Evolutionary conservation across 306 rosid genomes (phyloP), one percentile per base, ranked within the genome.

Genomic region (Prunus fruticosa): DNA sequence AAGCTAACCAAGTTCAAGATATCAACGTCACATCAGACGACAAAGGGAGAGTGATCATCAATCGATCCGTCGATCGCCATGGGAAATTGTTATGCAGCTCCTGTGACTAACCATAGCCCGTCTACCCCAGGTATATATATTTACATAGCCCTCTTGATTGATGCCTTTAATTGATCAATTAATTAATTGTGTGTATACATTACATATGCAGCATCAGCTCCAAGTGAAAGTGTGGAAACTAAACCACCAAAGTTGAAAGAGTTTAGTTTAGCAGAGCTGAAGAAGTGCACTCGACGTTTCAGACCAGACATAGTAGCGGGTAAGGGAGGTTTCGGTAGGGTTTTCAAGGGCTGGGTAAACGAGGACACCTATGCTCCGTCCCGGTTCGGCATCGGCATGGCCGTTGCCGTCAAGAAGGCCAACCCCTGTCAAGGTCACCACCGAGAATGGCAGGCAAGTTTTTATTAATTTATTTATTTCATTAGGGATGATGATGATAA

Each of bases 261-360:
- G 49, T 96, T 83, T 76, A 83, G 80, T 11, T 54, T 89, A 28
- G 83, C 88, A 14, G 97, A 93, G 67, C 74, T 96, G 69, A 91
- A 89, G 82, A 87, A 82, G 75, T 97, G 93, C 0, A 96, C 99
- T 0, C 76, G 87, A 72, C 80, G 91, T 19, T 96, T 96, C 76
- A 84, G 89, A 38, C 97, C 98, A 0, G 88, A 87, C 75, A 86
- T 93, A 1, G 75, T 92, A 34, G 60, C 91, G 0, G 99, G 99
- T 0, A 97, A 89, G 56, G 99, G 99, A 10, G 98, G 99, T 15
- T 96, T 92, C 20, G 99, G 99, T 2, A 77, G 89, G 53, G 99
- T 96, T 6, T 96, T 92, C 83, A 96, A 85, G 75, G 99, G 99
- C 1, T 95, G 99, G 99, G 49, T 95, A 9, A 97, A 95, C 2